Percentiles rank a stretch among this genome's conserved stretches.
These are phyloP conservation scores for Colletotrichum chlorophyti DNA, from an alignment of 2,329 filamentous ascomycete genomes.

Conservation along the genomic window DNA sequence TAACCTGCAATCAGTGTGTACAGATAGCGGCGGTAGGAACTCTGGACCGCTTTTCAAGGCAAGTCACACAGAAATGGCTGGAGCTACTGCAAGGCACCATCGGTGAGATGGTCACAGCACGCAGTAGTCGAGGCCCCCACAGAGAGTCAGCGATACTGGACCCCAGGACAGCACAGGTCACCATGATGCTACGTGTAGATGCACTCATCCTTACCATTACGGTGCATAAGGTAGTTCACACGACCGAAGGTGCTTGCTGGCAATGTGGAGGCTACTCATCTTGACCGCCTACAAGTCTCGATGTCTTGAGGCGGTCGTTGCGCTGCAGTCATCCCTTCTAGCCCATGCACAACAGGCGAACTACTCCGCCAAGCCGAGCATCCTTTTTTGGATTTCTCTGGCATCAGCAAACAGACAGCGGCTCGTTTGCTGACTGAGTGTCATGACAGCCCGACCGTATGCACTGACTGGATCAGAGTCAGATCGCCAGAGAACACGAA, in stretches of 20 bases:
- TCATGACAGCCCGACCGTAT: constrained; percentile 10
- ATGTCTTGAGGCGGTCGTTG: no score
- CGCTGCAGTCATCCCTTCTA: constrained; percentile 11
- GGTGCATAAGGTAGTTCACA: no score
- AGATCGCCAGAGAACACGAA: constrained; percentile 9
- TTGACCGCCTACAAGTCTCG: no score
- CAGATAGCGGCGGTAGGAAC: constrained; percentile 8
- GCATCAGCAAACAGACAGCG: constrained; percentile 15
- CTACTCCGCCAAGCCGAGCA: constrained; percentile 12
- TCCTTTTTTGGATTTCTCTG: not conserved
- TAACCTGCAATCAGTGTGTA: not conserved
- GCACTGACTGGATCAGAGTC: constrained; percentile 16
- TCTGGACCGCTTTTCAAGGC: constrained; percentile 25
- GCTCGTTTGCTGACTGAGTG: constrained; percentile 8
- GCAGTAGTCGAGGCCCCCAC: no score
- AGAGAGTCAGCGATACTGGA: not conserved
- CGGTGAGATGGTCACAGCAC: constrained; percentile 11
- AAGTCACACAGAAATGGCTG: constrained; percentile 21
- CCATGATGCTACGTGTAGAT: constrained; percentile 6
- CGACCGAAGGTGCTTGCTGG: no score
- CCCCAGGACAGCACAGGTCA: no score
- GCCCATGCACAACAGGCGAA: not conserved
- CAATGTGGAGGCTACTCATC: no score
- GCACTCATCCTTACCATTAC: constrained; percentile 16
- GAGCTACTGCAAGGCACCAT: constrained; percentile 30